Evolutionary conservation across 352 stramenopile species (phyloP).

Genomic region (Phytophthora pluvialis): DNA sequence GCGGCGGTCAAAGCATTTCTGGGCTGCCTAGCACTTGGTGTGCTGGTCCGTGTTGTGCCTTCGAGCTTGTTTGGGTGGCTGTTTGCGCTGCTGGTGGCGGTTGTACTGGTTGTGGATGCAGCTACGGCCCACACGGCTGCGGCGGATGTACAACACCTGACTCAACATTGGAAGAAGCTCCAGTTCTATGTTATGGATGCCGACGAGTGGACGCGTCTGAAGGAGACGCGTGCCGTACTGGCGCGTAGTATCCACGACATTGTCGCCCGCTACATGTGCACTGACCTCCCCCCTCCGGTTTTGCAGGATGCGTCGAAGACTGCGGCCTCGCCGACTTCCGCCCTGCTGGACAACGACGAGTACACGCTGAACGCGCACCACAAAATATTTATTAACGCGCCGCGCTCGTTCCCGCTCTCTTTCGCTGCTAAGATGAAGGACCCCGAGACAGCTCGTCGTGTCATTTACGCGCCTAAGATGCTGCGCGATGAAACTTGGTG

Average conservation of each 20-base stretch:
- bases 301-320: conserved; percentile 63
- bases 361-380: conserved; percentile 79
- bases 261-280: conserved; percentile 70
- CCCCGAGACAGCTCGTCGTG: conserved; percentile 42
- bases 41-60: conserved; percentile 44
- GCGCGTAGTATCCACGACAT: conserved; percentile 72
- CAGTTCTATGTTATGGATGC: conserved; percentile 82
- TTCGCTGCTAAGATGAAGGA: conserved; percentile 57
- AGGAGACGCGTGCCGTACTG: conserved; percentile 58
- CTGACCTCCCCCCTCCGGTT: conserved; percentile 66
- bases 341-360: conserved; percentile 55
- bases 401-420: conserved; percentile 65
- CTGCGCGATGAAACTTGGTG: conserved; percentile 74
- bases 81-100: conserved; percentile 24
- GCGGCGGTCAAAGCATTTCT: conserved; percentile 45
- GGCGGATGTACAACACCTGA: conserved; percentile 50
- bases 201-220: conserved; percentile 55
- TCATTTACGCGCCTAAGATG: conserved; percentile 78
- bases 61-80: conserved; percentile 44
- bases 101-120: conserved; percentile 40
- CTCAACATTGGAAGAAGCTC: conserved; percentile 69
- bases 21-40: conserved; percentile 43
- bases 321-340: conserved; percentile 31
- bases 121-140: conserved; percentile 45
- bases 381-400: conserved; percentile 88